Percentiles rank a stretch among this genome's conserved stretches.
Conservation (phyloP, 805 yeast species). For the Ogataea degrootiae region DNA sequence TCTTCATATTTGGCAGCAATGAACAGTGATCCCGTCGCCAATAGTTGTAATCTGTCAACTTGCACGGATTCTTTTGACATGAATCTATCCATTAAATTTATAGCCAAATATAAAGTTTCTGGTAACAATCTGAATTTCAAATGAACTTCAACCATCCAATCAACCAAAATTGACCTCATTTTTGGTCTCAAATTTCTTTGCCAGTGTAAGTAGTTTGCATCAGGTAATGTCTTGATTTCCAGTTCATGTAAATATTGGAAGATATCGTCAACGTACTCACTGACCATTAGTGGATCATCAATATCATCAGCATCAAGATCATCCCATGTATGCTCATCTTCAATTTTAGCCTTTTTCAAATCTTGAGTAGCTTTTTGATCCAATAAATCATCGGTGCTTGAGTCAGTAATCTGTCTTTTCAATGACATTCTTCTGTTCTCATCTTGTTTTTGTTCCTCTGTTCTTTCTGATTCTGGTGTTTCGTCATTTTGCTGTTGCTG, state of each 20-base stretch:
- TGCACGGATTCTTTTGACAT: conserved; percentile 70
- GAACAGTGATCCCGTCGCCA: conserved; percentile 81
- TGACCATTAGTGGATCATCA: conserved; percentile 81
- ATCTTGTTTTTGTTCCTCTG: conserved; percentile 25
- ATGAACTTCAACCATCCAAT: conserved; percentile 92
- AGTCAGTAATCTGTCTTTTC: conserved; percentile 55
- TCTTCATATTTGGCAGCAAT: conserved; percentile 94
- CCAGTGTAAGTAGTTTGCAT: conserved; percentile 58
- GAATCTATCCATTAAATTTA: conserved; percentile 83
- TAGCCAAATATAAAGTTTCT: conserved; percentile 78
- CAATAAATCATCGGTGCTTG: conserved; percentile 35
- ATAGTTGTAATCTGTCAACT: conserved; percentile 73
- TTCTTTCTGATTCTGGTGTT: conserved; percentile 17
- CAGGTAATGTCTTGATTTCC: conserved; percentile 71
- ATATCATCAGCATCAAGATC: conserved; percentile 66
- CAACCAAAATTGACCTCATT: conserved; percentile 84
- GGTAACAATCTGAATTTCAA: conserved; percentile 76
- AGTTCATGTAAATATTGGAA: conserved; percentile 71
- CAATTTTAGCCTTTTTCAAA: conserved; percentile 30
- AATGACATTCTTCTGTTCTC: conserved; percentile 29
- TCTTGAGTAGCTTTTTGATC: conserved; percentile 24
- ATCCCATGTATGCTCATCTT: conserved; percentile 52
- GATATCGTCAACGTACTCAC: conserved; percentile 86
- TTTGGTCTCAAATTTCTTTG: conserved; percentile 70
- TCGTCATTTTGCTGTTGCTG: conserved; percentile 1